Conservation (phyloP, 2,329 filamentous ascomycete species). For the Trichoderma cornu-damae region DNA sequence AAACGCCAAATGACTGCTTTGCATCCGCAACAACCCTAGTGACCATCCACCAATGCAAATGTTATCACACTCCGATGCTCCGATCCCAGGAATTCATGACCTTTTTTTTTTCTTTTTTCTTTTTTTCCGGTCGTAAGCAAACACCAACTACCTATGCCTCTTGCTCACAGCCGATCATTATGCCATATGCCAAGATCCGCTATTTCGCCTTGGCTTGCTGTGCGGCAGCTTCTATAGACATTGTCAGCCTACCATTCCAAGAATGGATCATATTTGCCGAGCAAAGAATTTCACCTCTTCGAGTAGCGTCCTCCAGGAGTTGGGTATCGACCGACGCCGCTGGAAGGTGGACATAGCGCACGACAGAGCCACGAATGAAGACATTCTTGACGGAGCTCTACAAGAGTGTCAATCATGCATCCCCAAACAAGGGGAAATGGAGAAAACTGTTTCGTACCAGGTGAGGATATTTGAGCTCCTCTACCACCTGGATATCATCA, state of each 20-base stretch:
- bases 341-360: conserved; percentile 86
- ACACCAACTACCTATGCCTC: neutral
- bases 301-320: conserved; percentile 83
- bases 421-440: neutral
- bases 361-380: conserved; percentile 89
- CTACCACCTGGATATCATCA: conserved; percentile 87
- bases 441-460: conserved; percentile 52
- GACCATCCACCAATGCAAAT: conserved; percentile 12
- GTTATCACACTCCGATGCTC: conserved; percentile 13
- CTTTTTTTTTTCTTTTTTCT: neutral
- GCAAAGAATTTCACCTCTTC: conserved; percentile 59
- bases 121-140: neutral
- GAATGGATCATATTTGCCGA: neutral
- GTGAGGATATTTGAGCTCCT: conserved; percentile 93
- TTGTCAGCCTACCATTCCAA: neutral
- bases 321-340: conserved; percentile 77
- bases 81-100: conserved; percentile 6
- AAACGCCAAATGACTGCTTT: conserved; percentile 17
- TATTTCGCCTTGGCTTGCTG: conserved; percentile 54
- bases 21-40: conserved; percentile 4
- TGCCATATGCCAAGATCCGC: conserved; percentile 17
- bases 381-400: conserved; percentile 83
- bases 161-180: neutral
- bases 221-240: conserved; percentile 49
- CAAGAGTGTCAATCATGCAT: neutral